Conservation (phyloP, 2,329 filamentous ascomycete genomes). For the Coniochaeta sp. region DNA sequence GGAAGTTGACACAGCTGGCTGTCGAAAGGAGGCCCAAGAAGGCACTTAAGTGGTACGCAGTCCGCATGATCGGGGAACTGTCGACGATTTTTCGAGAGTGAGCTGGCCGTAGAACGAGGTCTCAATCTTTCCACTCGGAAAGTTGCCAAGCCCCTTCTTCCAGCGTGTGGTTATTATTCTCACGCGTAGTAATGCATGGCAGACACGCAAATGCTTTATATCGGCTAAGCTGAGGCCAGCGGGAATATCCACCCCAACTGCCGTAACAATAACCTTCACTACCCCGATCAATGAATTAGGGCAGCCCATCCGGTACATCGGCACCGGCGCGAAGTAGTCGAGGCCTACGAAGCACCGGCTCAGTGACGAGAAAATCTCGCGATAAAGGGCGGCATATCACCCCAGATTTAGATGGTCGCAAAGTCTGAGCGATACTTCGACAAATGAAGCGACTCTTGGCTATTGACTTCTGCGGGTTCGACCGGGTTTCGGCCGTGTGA, state of each 20-base stretch:
- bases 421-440: neutral
- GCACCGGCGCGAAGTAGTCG: neutral
- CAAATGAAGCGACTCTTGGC: neutral
- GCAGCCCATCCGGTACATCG: neutral
- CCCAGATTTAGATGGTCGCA: neutral
- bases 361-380: neutral
- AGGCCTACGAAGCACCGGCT: neutral
- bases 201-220: neutral
- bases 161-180: neutral
- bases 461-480: neutral
- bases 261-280: neutral
- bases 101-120: neutral
- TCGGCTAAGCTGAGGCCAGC: neutral
- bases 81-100: neutral
- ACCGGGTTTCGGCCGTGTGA: neutral
- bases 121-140: neutral
- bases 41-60: neutral
- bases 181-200: neutral
- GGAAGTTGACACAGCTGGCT: constrained; percentile 5
- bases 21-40: neutral
- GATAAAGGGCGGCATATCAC: neutral
- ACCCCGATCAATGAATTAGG: neutral
- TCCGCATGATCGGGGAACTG: neutral
- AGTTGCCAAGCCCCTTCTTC: neutral
- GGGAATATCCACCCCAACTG: neutral